Evolutionary conservation across 2,329 filamentous ascomycete genomes (phyloP), one percentile per base, ranked within the genome.

Genomic region (Davidsoniella eucalypti): DNA sequence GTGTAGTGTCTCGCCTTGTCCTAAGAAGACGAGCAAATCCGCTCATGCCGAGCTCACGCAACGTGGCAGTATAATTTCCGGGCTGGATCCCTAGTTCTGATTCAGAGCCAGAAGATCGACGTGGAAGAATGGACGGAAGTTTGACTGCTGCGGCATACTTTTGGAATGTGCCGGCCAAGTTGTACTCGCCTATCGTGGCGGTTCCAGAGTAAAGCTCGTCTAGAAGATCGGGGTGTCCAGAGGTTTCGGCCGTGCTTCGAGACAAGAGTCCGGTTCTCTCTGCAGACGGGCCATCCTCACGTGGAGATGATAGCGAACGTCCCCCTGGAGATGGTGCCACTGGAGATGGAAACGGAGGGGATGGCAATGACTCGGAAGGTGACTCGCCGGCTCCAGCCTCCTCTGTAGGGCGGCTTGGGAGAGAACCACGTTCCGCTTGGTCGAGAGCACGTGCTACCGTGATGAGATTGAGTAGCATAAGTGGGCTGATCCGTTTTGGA

Each of bases 131-230:
- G 10, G 18, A 38, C 14, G 49, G 49, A n/a, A 51, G 46, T 16
- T 33, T 47, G 14, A 51, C 43, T n/a, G 47, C 44, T 18, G 49
- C 36, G 7, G 47, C 47, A 14, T 49, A 49, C 17, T 47, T 51
- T 46, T 42, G 45, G 6, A 53, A 61, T 2, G 72, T 68, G 47
- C 71, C 66, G 5, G 73, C 56, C 23, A 78, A 62, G 55, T 76
- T 68, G 52, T 76, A 75, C 51, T 73, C 71, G 50, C 68, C 68
- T 36, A 78, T 59, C 4, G 76, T 58, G 14, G 67, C 75, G 57
- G 74, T 75, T 7, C 75, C 75, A 8, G 75, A 77, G 49, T 63
- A 65, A 59, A 78, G 61, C 2, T 71, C 62, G 53, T 77, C 51
- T 17, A 49, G 12, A 21, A 21, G 37, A 38, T 47, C 29, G 7